These are phyloP conservation scores for Elsinoe ampelina DNA, from an alignment of 2,329 filamentous ascomycete genomes.

Conservation along the genomic window DNA sequence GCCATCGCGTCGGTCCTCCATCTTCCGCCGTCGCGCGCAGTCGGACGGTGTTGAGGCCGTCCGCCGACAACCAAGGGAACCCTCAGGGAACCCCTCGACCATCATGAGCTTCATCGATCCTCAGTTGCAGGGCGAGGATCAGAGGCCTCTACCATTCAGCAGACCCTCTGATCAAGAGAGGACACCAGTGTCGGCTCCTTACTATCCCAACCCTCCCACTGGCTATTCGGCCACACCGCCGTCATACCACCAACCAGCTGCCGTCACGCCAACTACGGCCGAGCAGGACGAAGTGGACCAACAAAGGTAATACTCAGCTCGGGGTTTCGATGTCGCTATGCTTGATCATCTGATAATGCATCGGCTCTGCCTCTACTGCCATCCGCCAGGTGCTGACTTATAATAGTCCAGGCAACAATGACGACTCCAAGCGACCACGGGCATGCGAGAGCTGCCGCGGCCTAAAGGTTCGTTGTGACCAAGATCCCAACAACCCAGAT, in stretches of 20 bases:
- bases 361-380: no score
- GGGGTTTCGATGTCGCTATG: no score
- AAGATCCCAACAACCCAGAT: slow-evolving; percentile 53
- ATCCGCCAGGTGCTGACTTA: slow-evolving; percentile 29
- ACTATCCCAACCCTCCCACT: slow-evolving; percentile 1
- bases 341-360: no score
- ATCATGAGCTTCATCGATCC: slow-evolving; percentile 13
- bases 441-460: slow-evolving; percentile 41
- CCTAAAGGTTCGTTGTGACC: slow-evolving; percentile 68
- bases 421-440: slow-evolving; percentile 37
- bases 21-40: not conserved
- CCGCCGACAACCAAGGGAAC: not conserved
- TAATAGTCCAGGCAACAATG: slow-evolving; percentile 18
- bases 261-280: not conserved
- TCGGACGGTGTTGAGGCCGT: not conserved
- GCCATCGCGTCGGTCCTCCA: not conserved
- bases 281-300: not conserved
- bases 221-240: not conserved
- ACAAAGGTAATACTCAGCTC: not conserved
- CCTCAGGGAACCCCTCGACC: not conserved
- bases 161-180: slow-evolving; percentile 5
- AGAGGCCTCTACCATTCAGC: not conserved
- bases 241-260: not conserved
- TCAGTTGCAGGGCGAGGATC: not conserved
- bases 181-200: not conserved